Base-by-base conservation (phyloP, 306 rosid genomes). In the Lathyrus oleraceus region DNA sequence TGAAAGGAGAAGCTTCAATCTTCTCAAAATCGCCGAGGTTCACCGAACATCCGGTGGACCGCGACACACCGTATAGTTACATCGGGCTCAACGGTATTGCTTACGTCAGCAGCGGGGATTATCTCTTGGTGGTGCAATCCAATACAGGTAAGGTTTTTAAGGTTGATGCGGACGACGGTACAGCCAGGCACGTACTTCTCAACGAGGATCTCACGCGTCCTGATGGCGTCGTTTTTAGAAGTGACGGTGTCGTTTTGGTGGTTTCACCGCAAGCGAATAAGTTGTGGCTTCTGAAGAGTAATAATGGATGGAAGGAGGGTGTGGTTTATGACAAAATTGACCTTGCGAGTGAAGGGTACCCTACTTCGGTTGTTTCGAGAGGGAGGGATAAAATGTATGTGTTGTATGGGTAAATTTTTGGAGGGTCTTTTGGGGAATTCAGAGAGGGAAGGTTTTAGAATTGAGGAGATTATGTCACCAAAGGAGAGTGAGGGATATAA, bases 71-170 rank as follows among this genome's bases (percentile, higher is more conserved):
- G n/a, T n/a, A n/a, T n/a, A n/a, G n/a, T n/a, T n/a, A n/a, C n/a
- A n/a, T n/a, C n/a, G n/a, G n/a, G n/a, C n/a, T n/a, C n/a, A n/a
- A n/a, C n/a, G n/a, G n/a, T n/a, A n/a, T n/a, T n/a, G n/a, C n/a
- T 72, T 88, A 93, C 84, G 83, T 81, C 76, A 87, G 81, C 86
- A 80, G 84, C 19, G 97, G 98, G 16, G 96, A 94, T 1, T 93
- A 90, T 25, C 78, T 90, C 0, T 42, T 93, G 59, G 97, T 84
- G 86, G 91, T 76, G 61, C 98, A 93, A 60, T 40, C 72, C 70
- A 88, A 88, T 56, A 90, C 98, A n/a, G 95, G 96, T 0, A 90
- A 88, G 85, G 30, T 90, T 81, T 94, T 77, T 64, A 94, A 85
- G 70, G 96, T 94, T 0, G 87, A 86, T 38, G 89, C 39, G 8